Evolutionary conservation across 306 rosid species (phyloP).

Genomic region (Luffa aegyptiaca): DNA sequence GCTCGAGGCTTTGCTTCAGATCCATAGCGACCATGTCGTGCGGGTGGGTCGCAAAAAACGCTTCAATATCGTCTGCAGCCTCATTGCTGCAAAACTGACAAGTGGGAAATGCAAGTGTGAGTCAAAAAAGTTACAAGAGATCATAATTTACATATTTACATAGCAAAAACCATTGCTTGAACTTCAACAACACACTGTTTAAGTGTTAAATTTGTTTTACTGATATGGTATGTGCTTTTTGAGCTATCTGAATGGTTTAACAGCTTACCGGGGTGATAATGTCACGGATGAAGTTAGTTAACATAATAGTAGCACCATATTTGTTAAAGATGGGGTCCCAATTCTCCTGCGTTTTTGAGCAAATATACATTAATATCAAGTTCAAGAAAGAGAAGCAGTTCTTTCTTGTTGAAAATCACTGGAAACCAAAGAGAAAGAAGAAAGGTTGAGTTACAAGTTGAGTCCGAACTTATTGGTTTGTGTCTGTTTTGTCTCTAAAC

Average conservation of each 20-base stretch:
- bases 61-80: conserved; percentile 44
- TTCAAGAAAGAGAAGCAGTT: neutral
- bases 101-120: neutral
- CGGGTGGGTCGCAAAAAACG: conserved; percentile 26
- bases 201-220: neutral
- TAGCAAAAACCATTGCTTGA: neutral
- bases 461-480: no score
- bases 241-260: neutral
- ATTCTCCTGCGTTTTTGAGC: conserved; percentile 40
- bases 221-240: neutral
- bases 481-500: no score
- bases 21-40: conserved; percentile 32
- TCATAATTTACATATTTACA: neutral
- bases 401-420: neutral
- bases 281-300: conserved; percentile 25
- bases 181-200: neutral
- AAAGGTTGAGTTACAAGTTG: no score
- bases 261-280: conserved; percentile 39
- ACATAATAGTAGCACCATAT: conserved; percentile 40
- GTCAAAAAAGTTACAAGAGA: neutral
- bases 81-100: conserved; percentile 43
- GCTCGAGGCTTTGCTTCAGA: conserved; percentile 39
- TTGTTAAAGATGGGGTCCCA: conserved; percentile 50
- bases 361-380: neutral
- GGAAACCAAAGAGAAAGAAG: neutral